These are phyloP conservation scores for Knufia fluminis DNA, from an alignment of 2,329 filamentous ascomycete species.

Conservation along the genomic window DNA sequence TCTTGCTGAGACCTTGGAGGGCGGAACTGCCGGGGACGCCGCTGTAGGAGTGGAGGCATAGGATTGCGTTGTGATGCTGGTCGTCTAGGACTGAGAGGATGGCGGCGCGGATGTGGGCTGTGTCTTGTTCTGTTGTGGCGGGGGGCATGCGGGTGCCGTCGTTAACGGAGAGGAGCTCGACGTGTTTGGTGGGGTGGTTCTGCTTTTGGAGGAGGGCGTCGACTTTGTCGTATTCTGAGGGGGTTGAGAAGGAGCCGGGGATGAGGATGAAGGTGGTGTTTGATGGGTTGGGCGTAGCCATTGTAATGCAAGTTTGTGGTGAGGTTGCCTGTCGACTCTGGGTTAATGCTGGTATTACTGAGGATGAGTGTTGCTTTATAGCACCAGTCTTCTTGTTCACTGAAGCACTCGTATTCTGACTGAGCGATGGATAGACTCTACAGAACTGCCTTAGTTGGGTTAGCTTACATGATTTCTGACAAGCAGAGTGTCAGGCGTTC, in stretches of 20 bases:
- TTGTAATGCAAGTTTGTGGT: background rate
- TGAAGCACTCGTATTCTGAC: no score
- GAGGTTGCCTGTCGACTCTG: no score
- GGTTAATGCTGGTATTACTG: no score
- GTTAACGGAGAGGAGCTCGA: background rate
- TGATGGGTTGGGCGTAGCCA: background rate
- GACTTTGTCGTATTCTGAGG: slow-evolving; percentile 4
- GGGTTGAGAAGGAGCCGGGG: slow-evolving; percentile 4
- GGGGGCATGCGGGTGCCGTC: background rate
- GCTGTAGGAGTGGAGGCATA: background rate
- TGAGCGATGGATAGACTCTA: no score
- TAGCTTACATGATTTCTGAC: no score
- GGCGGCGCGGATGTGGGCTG: background rate
- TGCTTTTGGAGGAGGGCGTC: background rate
- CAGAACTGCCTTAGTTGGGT: no score
- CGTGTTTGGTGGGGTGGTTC: background rate
- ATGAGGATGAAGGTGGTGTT: slow-evolving; percentile 8
- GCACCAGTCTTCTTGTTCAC: no score
- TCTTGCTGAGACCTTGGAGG: slow-evolving; percentile 15
- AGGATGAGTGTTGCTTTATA: no score
- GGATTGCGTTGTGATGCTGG: background rate
- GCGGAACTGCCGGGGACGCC: slow-evolving; percentile 23
- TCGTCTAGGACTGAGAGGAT: background rate
- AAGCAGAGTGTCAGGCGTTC: no score
- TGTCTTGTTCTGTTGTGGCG: background rate